Conservation (phyloP, 768 basidiomycete genomes). For the Suillus cothurnatus region DNA sequence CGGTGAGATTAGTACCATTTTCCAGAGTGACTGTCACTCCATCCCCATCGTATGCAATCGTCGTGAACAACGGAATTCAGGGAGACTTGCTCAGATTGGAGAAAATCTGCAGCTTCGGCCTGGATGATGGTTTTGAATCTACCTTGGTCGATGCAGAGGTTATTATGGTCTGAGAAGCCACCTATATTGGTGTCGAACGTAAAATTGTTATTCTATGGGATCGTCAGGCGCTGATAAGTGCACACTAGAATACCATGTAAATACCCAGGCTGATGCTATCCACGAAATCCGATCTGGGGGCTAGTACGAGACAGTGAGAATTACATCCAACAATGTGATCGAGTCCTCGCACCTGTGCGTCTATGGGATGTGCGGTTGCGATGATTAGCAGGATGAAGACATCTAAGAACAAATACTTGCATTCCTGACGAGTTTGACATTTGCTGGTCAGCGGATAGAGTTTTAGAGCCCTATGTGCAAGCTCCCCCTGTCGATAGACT, state of each 20-base stretch:
- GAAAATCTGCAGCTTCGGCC: slow-evolving; percentile 57
- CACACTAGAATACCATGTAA: slow-evolving; percentile 5
- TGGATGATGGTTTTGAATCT: slow-evolving; percentile 62
- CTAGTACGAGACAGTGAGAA: slow-evolving; percentile 45
- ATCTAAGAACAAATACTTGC: slow-evolving; percentile 17
- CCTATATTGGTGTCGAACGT: slow-evolving; percentile 53
- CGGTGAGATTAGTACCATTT: slow-evolving; percentile 45
- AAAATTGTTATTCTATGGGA: slow-evolving; percentile 60
- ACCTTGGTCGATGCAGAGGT: slow-evolving; percentile 58
- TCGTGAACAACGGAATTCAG: slow-evolving; percentile 53
- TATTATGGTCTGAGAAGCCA: slow-evolving; percentile 59
- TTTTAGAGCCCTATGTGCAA: too few species aligned
- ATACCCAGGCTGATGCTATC: slow-evolving; percentile 66
- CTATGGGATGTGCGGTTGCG: slow-evolving; percentile 10
- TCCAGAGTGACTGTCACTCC: slow-evolving; percentile 50
- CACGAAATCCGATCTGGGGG: slow-evolving; percentile 65
- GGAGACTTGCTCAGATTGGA: slow-evolving; percentile 48
- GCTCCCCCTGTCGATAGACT: too few species aligned
- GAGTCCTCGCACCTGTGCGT: slow-evolving; percentile 27
- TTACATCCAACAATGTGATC: not conserved
- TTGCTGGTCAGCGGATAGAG: too few species aligned
- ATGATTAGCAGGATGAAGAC: slow-evolving; percentile 6
- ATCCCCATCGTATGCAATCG: slow-evolving; percentile 45
- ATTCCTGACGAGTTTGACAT: slow-evolving; percentile 28
- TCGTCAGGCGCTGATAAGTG: slow-evolving; percentile 7